Evolutionary conservation across 805 yeast genomes (phyloP), one percentile per base, ranked within the genome.

Genomic region (Saturnispora serradocipensis): DNA sequence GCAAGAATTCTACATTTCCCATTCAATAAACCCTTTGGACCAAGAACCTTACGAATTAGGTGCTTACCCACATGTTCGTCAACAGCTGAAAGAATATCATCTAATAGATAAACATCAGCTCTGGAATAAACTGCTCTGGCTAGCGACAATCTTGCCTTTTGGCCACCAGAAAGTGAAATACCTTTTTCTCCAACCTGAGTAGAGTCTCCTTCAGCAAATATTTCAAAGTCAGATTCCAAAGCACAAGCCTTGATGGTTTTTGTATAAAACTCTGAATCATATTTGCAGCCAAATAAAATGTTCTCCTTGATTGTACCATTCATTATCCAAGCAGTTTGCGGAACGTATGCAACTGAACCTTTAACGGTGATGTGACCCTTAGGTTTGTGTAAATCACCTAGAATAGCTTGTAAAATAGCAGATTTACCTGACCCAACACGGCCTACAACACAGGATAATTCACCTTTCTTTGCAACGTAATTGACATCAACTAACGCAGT

Each of bases 171-270:
- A 47, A 93, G 74, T 13, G 97, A 88, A 48, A 93, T 90, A 57
- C 99, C 99, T 66, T 91, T 88, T 70, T 93, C 99, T 56, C 99
- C 99, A 53, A 93, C 98, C 59, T 86, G 80, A 5, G 99, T 93
- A 48, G 74, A 75, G 65, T 93, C 98, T 50, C 97, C 96, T 62
- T 88, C 86, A 1, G 96, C 88, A 54, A 93, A 75, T 30, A 83
- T 80, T 30, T 77, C 79, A 55, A 93, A 72, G 70, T 93, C 99
- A 27, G 81, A 81, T 11, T 75, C 68, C 59, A 93, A 76, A 13
- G 95, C 97, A 74, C 99, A 93, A 0, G 97, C 96, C 48, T 81
- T 80, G 22, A 93, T 69, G 0, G 96, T 91, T 58, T 76, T 76
- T 34, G 83, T 77, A 68, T 93, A 93, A 61, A 90, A 90, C 3